Evolutionary conservation across 75 land plant species (phyloP), one percentile per base, ranked within the genome.

Genomic region (Ceratopteris richardii): DNA sequence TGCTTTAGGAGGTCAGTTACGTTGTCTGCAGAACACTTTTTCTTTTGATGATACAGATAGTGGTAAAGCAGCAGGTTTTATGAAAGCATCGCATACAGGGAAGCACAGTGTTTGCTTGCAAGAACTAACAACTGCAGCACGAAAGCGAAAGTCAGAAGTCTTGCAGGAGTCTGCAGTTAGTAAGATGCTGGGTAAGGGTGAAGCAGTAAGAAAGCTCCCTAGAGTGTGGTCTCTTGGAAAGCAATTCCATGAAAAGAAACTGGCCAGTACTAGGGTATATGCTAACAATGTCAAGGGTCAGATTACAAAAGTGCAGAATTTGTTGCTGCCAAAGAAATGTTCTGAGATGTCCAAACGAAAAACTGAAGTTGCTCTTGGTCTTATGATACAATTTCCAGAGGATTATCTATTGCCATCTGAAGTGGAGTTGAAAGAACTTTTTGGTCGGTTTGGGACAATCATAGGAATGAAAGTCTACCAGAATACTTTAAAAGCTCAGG

Each of bases 371-470:
- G 18, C 55, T 29, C 79, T 81, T 2, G 62, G 65, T 44, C 65
- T 86, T 27, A 59, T 73, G 7, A 79, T 82, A 77, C 80, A 82
- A 51, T 86, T 82, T 43, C 89, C 89, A 22, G 58, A 60, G 0
- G 42, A 61, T 9, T 51, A 75, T n/a, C 55, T 76, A 2, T 72
- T 86, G 31, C 89, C 85, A 33, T 79, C 90, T 18, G 60, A 31
- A 7, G 51, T 63, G 18, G 67, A 67, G 40, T 53, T 84, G 68
- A 84, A 78, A 64, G 84, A 79, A 25, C 53, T 61, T 29, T 84
- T 81, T 51, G 73, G 50, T 27, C 63, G 81, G 0, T 84, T 81
- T 65, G 88, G 88, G 40, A 68, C 72, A 14, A 61, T 56, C 31
- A 18, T 68, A 0, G 72, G 68, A 12, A 78, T 62, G 10, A 71